Conservation (phyloP, 2,329 filamentous ascomycete genomes). For the Colletotrichum sp. region DNA sequence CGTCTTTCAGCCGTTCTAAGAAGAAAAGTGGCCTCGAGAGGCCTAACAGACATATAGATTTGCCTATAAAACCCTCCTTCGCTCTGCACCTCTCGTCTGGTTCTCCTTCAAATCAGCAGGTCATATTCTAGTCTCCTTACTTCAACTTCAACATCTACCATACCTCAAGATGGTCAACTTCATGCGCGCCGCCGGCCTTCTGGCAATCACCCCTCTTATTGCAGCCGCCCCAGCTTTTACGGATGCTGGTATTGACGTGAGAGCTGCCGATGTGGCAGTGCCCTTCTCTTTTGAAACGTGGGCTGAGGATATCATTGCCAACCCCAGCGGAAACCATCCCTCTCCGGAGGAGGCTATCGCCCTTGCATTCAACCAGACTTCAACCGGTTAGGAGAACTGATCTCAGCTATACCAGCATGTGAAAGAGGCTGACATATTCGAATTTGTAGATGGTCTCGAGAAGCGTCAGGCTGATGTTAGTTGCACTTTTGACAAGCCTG, state of each 20-base stretch:
- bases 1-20: neutral
- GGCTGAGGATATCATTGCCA: slow-evolving; percentile 11
- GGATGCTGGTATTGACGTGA: neutral
- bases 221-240: neutral
- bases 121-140: neutral
- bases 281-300: slow-evolving; percentile 16
- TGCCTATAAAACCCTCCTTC: neutral
- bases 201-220: neutral
- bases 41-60: neutral
- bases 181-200: neutral
- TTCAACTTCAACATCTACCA: neutral
- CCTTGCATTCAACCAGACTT: slow-evolving; percentile 9
- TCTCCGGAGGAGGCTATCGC: slow-evolving; percentile 7
- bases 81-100: neutral
- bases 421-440: neutral
- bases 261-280: neutral
- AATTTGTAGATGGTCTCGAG: neutral
- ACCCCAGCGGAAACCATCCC: slow-evolving; percentile 4
- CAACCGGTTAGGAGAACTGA: neutral
- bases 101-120: neutral
- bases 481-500: neutral
- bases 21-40: neutral
- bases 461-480: slow-evolving; percentile 5
- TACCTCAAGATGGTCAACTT: slow-evolving; percentile 1
- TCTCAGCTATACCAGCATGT: no score